These are phyloP conservation scores for Pichia sp. DNA, from an alignment of 1,139 yeast genomes.

Conservation along the genomic window DNA sequence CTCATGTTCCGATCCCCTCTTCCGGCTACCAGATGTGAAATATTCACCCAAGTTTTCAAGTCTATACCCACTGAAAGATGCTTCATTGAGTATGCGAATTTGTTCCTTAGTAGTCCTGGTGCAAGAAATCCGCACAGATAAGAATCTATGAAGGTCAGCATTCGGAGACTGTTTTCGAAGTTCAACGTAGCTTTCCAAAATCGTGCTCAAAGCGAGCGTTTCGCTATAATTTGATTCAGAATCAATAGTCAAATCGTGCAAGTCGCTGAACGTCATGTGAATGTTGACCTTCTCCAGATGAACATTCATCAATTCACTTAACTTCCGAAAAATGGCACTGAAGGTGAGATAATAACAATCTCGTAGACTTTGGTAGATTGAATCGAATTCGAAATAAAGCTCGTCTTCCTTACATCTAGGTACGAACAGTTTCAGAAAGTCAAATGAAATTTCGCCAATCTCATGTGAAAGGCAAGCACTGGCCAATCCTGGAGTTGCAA, in stretches of 20 bases:
- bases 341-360: constrained; percentile 21
- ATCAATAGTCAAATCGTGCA: constrained; percentile 29
- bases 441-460: constrained; percentile 3
- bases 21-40: no score
- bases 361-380: constrained; percentile 18
- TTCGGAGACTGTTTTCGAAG: constrained; percentile 21
- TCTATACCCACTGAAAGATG: constrained; percentile 4
- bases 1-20: not conserved
- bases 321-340: constrained; percentile 21
- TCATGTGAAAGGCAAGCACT: not conserved
- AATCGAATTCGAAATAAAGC: constrained; percentile 17
- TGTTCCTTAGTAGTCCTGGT: constrained; percentile 3
- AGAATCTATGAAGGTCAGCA: constrained; percentile 8
- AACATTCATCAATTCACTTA: constrained; percentile 15
- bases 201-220: constrained; percentile 30
- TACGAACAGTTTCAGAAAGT: constrained; percentile 20
- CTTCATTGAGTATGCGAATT: constrained; percentile 1
- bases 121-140: constrained; percentile 8
- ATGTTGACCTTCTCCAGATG: constrained; percentile 1
- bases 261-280: constrained; percentile 29
- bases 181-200: constrained; percentile 29
- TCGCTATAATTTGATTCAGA: constrained; percentile 36
- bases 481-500: no score
- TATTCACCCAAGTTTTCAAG: constrained; percentile 7
- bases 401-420: constrained; percentile 20